Conservation (phyloP, 2,329 filamentous ascomycete genomes). For the Alternaria sp. region DNA sequence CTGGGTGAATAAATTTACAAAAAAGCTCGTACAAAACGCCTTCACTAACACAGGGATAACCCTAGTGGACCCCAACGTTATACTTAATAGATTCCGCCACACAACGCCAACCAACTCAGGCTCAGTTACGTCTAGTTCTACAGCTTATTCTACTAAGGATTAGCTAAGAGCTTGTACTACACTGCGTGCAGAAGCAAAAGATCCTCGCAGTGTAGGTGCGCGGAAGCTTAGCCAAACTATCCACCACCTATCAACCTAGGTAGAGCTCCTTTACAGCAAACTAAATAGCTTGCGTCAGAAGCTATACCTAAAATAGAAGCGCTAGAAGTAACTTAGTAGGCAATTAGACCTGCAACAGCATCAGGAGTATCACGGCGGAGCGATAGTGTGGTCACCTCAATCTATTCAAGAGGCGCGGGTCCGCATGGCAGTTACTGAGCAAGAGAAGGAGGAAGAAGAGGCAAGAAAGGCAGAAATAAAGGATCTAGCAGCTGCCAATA, state of each 20-base stretch:
- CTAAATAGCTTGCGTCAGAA: neutral
- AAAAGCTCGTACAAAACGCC: too few relatives aligned
- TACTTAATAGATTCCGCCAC: too few relatives aligned
- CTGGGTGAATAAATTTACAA: too few relatives aligned
- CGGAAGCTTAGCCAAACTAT: neutral
- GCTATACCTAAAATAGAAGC: neutral
- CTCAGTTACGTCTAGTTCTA: neutral
- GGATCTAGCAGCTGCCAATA: constrained; percentile 2
- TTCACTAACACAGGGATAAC: too few relatives aligned
- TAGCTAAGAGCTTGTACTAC: too few relatives aligned
- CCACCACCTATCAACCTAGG: neutral
- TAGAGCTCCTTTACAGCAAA: neutral
- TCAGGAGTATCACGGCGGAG: constrained; percentile 6
- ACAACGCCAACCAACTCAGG: neutral
- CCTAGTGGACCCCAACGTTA: too few relatives aligned
- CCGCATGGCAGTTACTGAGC: neutral
- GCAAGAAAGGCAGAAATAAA: constrained; percentile 4
- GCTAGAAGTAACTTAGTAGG: neutral
- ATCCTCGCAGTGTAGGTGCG: too few relatives aligned
- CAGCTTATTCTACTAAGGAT: too few relatives aligned
- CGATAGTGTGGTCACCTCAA: constrained; percentile 11
- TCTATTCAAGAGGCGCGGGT: constrained; percentile 1
- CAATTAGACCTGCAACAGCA: constrained; percentile 1
- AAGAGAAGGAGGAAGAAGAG: neutral
- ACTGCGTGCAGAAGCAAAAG: too few relatives aligned